Evolutionary conservation across 495 filamentous ascomycete genomes (phyloP).

Genomic region (Xylaria acuta): DNA sequence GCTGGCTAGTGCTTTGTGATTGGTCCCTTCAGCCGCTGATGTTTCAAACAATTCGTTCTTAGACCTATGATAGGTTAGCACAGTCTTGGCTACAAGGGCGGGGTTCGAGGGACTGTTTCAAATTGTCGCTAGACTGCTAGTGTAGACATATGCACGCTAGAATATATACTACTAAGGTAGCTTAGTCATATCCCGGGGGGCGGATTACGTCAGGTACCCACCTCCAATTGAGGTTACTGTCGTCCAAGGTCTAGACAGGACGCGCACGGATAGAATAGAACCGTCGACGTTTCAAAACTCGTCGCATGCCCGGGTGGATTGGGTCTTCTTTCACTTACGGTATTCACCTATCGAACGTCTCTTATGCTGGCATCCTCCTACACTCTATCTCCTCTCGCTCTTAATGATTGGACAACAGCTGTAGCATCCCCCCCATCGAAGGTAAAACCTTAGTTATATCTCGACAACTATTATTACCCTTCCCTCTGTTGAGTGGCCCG

Average conservation of each 20-base stretch:
- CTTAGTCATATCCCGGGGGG: not conserved
- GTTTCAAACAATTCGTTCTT: constrained; percentile 6
- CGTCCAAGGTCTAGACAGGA: not conserved
- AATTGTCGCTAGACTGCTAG: not conserved
- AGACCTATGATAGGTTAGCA: not conserved
- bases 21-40: constrained; percentile 6
- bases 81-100: constrained; percentile 11
- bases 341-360: not conserved
- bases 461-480: not conserved
- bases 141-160: not conserved
- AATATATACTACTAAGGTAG: not conserved
- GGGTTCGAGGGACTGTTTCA: constrained; percentile 18
- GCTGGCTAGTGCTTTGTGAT: constrained; percentile 4
- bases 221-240: too few relatives aligned
- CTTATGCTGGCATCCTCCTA: not conserved
- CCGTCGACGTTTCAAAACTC: not conserved
- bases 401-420: not conserved
- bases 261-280: not conserved
- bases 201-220: too few relatives aligned
- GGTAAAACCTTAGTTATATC: not conserved
- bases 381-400: not conserved
- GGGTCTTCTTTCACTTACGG: not conserved
- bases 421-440: not conserved
- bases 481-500: not conserved
- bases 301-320: not conserved